Evolutionary conservation across 2,329 filamentous ascomycete species (phyloP), one percentile per base, ranked within the genome.

Genomic region (Plectosphaerella cucumerina): DNA sequence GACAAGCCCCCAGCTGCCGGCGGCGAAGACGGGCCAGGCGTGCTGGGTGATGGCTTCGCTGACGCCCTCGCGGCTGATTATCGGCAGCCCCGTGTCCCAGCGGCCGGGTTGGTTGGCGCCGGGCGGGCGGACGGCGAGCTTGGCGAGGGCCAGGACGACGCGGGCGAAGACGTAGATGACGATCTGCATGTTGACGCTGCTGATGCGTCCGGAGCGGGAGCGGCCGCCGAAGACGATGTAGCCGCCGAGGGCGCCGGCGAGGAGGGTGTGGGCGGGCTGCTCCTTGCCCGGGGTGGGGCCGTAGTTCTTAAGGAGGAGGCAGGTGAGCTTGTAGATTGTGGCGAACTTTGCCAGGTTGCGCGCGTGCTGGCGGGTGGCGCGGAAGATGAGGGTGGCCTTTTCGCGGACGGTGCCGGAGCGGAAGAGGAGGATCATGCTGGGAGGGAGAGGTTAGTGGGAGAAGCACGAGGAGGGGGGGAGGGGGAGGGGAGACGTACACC

Each of bases 121-220:
- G 6, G 10, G 15, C 15, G 39, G 17, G 9, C 17, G 15, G 56
- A 97, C 84, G 51, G 89, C 83, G 52, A 97, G 74, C 63, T 90
- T 90, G 31, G 92, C 94, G 21, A 95, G 73, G 9, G 89, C 90
- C 33, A 99, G 81, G 54, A 87, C 80, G 15, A 97, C 94, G 58
- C 94, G 85, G 45, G 94, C 94, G 65, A 97, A 97, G 56, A 99
- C 89, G 75, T 99, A 99, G 62, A 97, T 89, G 68, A 96, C 91
- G 66, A 99, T 99, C 77, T 99, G 93, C 76, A 97, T 90, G 72
- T 86, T 96, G 56, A 97, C 87, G 57, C 84, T 87, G 54, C 86
- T 88, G 63, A 90, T 85, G 66, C 81, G 80, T 60, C 86, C 86
- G 35, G 71, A 74, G 61, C 67, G 70, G 41, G 78, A 81, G 53